Evolutionary conservation across 495 filamentous ascomycete species (phyloP), one percentile per base, ranked within the genome.

Genomic region (Xylona heveae): DNA sequence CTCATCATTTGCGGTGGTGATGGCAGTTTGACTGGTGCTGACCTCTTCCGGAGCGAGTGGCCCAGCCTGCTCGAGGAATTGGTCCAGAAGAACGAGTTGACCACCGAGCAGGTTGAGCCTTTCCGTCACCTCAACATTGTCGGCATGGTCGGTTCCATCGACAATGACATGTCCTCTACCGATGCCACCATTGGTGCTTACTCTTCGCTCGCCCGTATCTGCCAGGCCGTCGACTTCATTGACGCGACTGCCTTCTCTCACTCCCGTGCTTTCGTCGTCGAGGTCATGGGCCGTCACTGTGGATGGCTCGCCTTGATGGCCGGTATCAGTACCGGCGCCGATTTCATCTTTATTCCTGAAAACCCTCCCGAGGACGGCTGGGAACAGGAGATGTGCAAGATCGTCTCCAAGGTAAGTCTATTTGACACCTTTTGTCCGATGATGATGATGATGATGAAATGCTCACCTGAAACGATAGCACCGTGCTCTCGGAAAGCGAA

Each of bases 281-380:
- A 95, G 50, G 90, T 95, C 29, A 99, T 99, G 90, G 90, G 90
- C n/a, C 68, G 90, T 35, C 85, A 95, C 54, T 99, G 90, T 45
- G 90, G 90, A 24, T 99, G 90, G 90, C 59, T 99, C 31, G 90
- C 88, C 26, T 59, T 99, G 28, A 94, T 94, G 83, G 77, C 90
- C 8, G 88, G 83, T 37, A 81, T 95, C 31, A 83, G 79, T 37
- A 91, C 81, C 2, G 90, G 88, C 18, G 85, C 90, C 4, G 90
- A 99, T 53, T 99, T 90, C 55, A 64, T 95, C 28, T 92, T 99
- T 52, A 77, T 95, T 29, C 90, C 90, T 0, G 90, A 99, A 57
- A 91, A 82, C 54, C 90, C 90, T 36, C 79, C 85, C 9, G 61
- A 64, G 32, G 70, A 76, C 15, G 74, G 80, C 40, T 99, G 90